Percentiles rank a stretch among this genome's conserved stretches.
These are phyloP conservation scores for Colletotrichum echinochloae DNA, from an alignment of 2,329 filamentous ascomycete species.

Conservation along the genomic window DNA sequence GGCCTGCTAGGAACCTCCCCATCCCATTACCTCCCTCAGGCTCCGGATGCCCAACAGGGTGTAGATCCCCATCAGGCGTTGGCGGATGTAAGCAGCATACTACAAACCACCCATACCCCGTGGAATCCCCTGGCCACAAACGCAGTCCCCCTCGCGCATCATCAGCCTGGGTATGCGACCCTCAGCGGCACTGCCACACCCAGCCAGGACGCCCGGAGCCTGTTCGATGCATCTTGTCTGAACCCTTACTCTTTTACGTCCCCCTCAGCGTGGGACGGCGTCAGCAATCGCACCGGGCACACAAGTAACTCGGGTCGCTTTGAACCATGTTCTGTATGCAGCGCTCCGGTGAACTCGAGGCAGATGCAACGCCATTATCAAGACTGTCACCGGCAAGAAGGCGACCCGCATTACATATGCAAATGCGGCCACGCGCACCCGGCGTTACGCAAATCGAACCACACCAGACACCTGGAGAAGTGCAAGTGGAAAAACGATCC, in stretches of 20 bases:
- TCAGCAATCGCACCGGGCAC: background rate
- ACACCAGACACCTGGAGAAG: background rate
- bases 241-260: background rate
- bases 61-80: background rate
- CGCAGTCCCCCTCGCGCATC: background rate
- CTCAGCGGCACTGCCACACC: background rate
- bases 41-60: too few species aligned
- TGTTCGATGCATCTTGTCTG: background rate
- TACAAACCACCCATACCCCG: background rate
- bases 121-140: too few species aligned
- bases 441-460: background rate
- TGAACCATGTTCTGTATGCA: background rate
- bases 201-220: background rate
- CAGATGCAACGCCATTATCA: background rate
- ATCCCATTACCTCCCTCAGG: background rate
- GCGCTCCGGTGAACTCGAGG: background rate
- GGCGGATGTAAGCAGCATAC: background rate
- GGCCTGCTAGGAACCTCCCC: background rate
- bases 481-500: background rate
- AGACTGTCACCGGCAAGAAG: background rate
- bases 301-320: background rate
- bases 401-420: conserved; percentile 1
- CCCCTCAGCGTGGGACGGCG: background rate
- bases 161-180: background rate
- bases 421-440: background rate